These are phyloP conservation scores for Rhodotorula mucilaginosa DNA, from an alignment of 1,284 basidiomycete genomes.

Conservation along the genomic window DNA sequence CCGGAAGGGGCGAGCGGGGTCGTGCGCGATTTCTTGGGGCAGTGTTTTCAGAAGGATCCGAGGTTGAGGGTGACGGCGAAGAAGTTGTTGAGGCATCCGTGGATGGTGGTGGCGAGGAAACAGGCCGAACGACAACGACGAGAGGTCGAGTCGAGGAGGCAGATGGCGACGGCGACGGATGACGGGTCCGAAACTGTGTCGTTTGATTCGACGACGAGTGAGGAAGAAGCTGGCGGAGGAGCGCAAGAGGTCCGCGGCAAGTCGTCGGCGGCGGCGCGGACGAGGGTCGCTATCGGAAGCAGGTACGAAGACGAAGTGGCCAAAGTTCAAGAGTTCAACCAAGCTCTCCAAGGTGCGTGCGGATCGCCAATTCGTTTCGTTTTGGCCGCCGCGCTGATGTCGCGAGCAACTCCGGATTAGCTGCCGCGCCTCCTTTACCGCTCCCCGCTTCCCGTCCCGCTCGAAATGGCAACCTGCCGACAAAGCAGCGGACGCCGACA, in stretches of 20 bases:
- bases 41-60: constrained; percentile 97
- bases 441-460: not conserved
- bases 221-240: constrained; percentile 48
- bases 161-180: constrained; percentile 39
- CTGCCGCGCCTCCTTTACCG: not conserved
- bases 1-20: constrained; percentile 82
- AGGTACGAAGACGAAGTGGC: constrained; percentile 85
- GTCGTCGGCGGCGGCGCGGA: too few species aligned
- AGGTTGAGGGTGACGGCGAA: constrained; percentile 90
- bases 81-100: constrained; percentile 87
- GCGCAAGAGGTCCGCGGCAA: not conserved
- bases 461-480: too few species aligned
- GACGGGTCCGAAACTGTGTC: too few species aligned
- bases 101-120: constrained; percentile 86
- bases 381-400: too few species aligned
- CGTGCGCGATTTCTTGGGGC: constrained; percentile 92
- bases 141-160: constrained; percentile 42
- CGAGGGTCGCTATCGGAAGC: not conserved
- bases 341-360: constrained; percentile 61
- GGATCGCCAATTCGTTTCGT: too few species aligned
- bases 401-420: too few species aligned
- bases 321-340: constrained; percentile 97
- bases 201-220: too few species aligned
- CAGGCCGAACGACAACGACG: constrained; percentile 56
- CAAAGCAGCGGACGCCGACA: too few species aligned